Percentiles rank a stretch among this genome's conserved stretches.
phyloP scores from a whole-genome alignment of 345 rosid species.

The Sisymbrium irio region DNA sequence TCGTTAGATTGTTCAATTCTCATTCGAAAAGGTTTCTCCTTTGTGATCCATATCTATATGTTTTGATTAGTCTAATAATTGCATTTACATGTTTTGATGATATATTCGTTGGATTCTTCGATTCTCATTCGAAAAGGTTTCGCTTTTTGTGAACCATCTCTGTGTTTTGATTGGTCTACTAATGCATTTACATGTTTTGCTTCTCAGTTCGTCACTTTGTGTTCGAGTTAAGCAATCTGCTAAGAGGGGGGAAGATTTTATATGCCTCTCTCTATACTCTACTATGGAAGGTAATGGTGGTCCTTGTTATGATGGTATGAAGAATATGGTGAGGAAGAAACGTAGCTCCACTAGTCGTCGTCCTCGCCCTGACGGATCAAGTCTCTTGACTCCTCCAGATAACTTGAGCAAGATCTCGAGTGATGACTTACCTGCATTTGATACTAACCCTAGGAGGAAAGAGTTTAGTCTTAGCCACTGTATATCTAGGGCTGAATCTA shows the following conservation, averaged over 20 bases:
- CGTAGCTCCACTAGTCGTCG: constrained; percentile 65
- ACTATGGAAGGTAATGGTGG: constrained; percentile 56
- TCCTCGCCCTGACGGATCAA: constrained; percentile 55
- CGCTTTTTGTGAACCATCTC: background rate
- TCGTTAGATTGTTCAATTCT: too few species aligned
- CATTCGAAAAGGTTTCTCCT: background rate
- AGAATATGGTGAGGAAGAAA: constrained; percentile 61
- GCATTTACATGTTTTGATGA: too few species aligned
- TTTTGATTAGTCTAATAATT: too few species aligned
- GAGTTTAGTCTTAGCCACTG: constrained; percentile 71
- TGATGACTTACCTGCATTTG: constrained; percentile 57
- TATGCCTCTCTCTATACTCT: constrained; percentile 5
- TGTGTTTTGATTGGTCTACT: constrained; percentile 6
- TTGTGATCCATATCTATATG: background rate
- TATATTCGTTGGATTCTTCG: too few species aligned
- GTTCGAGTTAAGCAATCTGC: background rate
- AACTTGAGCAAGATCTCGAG: constrained; percentile 55
- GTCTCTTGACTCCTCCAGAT: constrained; percentile 38
- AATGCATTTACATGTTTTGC: too few species aligned
- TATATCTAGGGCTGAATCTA: constrained; percentile 46
- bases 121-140: too few species aligned
- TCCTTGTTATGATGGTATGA: constrained; percentile 37
- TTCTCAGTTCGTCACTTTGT: background rate
- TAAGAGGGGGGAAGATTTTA: background rate
- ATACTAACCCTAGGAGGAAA: constrained; percentile 53